A percentile compares a stretch with the other conserved stretches of the same genome.
Evolutionary conservation across 192 early-diverging fungal species (phyloP).

Genomic region (Obelidium mucronatum): DNA sequence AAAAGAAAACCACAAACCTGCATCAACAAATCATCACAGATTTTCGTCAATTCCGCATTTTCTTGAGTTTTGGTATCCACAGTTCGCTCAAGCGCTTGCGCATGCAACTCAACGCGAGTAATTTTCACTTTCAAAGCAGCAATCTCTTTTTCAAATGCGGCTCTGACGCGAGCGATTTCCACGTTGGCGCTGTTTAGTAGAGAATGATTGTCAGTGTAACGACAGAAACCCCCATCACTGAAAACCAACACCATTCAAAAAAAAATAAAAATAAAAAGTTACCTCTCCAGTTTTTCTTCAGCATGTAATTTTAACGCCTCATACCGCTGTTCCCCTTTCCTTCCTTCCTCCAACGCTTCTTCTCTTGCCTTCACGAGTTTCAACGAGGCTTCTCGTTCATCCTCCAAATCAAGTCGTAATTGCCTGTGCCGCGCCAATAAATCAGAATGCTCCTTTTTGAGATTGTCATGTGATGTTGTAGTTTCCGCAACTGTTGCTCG

Average conservation of each 20-base stretch:
- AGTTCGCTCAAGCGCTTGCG: slow-evolving; percentile 32
- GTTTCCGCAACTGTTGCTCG: slow-evolving; percentile 23
- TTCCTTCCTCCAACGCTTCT: slow-evolving; percentile 21
- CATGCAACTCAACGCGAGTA: slow-evolving; percentile 39
- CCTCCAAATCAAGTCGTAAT: slow-evolving; percentile 38
- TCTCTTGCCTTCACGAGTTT: background rate
- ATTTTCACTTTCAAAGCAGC: slow-evolving; percentile 44
- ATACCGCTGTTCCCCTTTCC: slow-evolving; percentile 28
- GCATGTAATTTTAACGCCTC: slow-evolving; percentile 45
- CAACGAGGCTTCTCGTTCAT: slow-evolving; percentile 38
- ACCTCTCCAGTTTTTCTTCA: slow-evolving; percentile 48
- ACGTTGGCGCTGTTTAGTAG: slow-evolving; percentile 43
- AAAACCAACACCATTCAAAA: too few relatives aligned
- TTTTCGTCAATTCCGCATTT: slow-evolving; percentile 47
- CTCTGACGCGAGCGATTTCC: slow-evolving; percentile 41
- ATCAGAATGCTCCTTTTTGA: slow-evolving; percentile 15
- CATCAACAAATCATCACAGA: slow-evolving; percentile 52
- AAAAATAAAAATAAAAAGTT: background rate
- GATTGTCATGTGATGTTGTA: slow-evolving; percentile 11
- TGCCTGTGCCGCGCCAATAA: slow-evolving; percentile 40
- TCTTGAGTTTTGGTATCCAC: slow-evolving; percentile 49
- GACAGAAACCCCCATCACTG: too few relatives aligned
- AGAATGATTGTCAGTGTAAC: background rate
- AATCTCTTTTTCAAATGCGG: slow-evolving; percentile 47
- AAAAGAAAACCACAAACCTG: slow-evolving; percentile 29